phyloP scores from a whole-genome alignment of 1,139 yeast genomes.

The Yamadazyma pseudoaaseri region DNA sequence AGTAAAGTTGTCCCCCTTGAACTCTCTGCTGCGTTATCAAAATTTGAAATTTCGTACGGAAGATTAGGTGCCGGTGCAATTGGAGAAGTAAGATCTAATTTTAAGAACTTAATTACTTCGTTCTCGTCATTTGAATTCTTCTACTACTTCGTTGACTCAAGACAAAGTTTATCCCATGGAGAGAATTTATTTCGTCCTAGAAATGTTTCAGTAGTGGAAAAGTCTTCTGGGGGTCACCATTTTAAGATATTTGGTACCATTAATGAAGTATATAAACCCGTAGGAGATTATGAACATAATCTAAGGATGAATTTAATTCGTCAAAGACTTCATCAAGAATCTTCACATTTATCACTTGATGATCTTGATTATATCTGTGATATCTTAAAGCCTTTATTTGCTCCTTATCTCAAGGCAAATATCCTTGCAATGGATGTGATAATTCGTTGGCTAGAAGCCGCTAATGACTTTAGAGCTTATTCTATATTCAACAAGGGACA shows the following conservation, averaged over 20 bases:
- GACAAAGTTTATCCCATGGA: constrained; percentile 14
- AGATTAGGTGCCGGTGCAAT: constrained; percentile 30
- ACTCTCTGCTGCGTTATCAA: constrained; percentile 19
- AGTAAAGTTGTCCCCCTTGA: constrained; percentile 21
- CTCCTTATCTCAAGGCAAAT: constrained; percentile 18
- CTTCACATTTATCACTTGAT: constrained; percentile 15
- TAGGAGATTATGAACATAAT: constrained; percentile 29
- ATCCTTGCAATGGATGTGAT: constrained; percentile 19
- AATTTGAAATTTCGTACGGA: constrained; percentile 28
- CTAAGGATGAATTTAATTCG: constrained; percentile 22
- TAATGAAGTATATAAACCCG: constrained; percentile 29
- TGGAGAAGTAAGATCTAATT: constrained; percentile 24
- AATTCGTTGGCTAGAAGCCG: constrained; percentile 27
- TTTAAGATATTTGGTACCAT: constrained; percentile 23
- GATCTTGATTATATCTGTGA: constrained; percentile 29
- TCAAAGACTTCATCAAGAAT: constrained; percentile 19
- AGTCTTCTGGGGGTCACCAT: constrained; percentile 16
- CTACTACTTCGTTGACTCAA: constrained; percentile 30
- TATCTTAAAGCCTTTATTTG: constrained; percentile 19
- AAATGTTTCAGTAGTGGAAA: constrained; percentile 11
- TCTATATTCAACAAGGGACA: constrained; percentile 13
- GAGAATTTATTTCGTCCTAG: constrained; percentile 14
- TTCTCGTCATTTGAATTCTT: constrained; percentile 30
- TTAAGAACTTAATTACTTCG: constrained; percentile 24
- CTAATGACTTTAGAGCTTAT: constrained; percentile 29